Conservation (phyloP, 176 grass and related monocot genomes). For the Tuctoria greenei region DNA sequence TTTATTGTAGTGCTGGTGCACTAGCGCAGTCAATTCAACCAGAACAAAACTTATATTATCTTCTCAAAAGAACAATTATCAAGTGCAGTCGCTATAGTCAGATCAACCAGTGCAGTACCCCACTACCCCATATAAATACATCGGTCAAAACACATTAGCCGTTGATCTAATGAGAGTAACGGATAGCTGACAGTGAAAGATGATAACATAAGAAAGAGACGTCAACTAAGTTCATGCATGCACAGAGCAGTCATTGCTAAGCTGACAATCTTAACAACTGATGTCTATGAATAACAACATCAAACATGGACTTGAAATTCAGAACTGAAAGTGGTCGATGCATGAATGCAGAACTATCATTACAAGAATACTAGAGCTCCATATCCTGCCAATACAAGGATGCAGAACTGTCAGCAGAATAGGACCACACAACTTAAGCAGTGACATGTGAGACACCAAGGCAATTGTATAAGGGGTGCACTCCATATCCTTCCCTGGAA, state of each 20-base stretch:
- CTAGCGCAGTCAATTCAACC: neutral
- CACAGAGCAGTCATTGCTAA: constrained; percentile 3
- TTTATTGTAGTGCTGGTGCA: neutral
- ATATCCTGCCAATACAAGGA: too few species aligned
- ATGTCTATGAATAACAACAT: constrained; percentile 8
- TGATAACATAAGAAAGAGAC: constrained; percentile 33
- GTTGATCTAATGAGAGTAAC: constrained; percentile 20
- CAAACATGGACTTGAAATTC: too few species aligned
- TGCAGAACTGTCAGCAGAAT: too few species aligned
- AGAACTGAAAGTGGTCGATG: too few species aligned
- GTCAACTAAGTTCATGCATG: constrained; percentile 10
- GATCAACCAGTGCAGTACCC: constrained; percentile 9
- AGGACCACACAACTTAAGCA: too few species aligned
- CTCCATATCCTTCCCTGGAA: too few species aligned
- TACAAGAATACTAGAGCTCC: too few species aligned
- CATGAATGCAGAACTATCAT: too few species aligned
- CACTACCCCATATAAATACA: neutral
- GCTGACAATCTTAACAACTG: constrained; percentile 3
- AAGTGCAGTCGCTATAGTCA: constrained; percentile 12
- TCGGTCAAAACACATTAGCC: constrained; percentile 35
- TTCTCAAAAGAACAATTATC: constrained; percentile 19
- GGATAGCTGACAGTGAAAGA: constrained; percentile 6
- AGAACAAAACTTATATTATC: too few species aligned
- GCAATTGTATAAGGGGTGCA: too few species aligned
- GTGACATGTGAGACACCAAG: too few species aligned